These are phyloP conservation scores for Salix purpurea DNA, from an alignment of 345 rosid species.

Conservation along the genomic window DNA sequence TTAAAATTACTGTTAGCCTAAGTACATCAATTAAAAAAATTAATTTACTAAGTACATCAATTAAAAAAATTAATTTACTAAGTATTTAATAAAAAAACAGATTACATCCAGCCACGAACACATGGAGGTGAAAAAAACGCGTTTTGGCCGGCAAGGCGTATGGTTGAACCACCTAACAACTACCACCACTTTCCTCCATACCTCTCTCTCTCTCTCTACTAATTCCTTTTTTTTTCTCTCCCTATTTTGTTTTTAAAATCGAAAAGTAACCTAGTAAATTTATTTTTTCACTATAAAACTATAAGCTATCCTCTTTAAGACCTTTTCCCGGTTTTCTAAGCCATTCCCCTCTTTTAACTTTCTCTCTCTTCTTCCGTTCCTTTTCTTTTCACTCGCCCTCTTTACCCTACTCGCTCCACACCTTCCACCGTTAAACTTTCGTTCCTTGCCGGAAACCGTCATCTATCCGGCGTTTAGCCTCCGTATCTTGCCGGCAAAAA, in stretches of 20 bases:
- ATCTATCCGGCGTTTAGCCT: conserved; percentile 21
- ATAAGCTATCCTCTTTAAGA: conserved; percentile 42
- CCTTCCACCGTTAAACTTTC: conserved; percentile 29
- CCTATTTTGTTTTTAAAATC: no score
- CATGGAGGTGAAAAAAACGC: conserved; percentile 39
- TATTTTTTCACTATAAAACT: conserved; percentile 50
- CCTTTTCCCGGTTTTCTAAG: conserved; percentile 65
- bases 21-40: no score
- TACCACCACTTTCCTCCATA: conserved; percentile 67
- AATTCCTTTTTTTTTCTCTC: conserved; percentile 1
- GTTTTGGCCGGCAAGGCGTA: conserved; percentile 77
- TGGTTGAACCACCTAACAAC: conserved; percentile 99
- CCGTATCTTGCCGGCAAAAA: conserved; percentile 11
- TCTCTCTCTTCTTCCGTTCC: conserved; percentile 24
- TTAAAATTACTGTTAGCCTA: no score
- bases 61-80: no score
- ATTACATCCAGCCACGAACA: no score
- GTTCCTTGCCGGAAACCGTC: conserved; percentile 44
- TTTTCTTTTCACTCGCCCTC: conserved; percentile 11
- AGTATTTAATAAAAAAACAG: no score
- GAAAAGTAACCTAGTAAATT: conserved; percentile 8
- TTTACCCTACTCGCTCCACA: conserved; percentile 30
- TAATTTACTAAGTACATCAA: no score
- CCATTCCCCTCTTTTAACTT: conserved; percentile 23
- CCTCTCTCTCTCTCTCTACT: conserved; percentile 27